Evolutionary conservation across 2,329 filamentous ascomycete species (phyloP), one percentile per base, ranked within the genome.

Genomic region (Ceratocystis colombiana): DNA sequence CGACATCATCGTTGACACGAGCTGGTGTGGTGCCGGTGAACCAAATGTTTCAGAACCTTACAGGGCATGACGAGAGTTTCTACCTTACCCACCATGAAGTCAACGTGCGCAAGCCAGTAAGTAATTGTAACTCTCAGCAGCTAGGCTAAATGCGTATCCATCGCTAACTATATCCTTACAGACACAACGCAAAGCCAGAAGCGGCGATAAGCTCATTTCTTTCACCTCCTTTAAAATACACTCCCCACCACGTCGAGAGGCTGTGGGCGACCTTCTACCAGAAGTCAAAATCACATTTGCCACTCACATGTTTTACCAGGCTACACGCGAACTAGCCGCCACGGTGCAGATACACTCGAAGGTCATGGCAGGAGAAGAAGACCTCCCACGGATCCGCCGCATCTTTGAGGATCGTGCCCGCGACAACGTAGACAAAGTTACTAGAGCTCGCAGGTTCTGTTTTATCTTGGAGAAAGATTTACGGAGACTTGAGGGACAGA

Each of bases 401-500:
- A 20, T 30, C 25, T 66, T 64, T 57, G 44, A 55, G 28, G 37
- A 59, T 6, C 37, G n/a, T 7, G 41, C 63, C 5, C 17, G 44
- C 8, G 7, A 67, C 17, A 59, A 57, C 22, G 37, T 28, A 1
- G 7, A 57, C 44, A 46, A 61, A n/a, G 64, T 64, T 15, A 68
- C 67, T 63, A 63, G 55, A 6, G 65, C 63, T 2, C 67, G 67
- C n/a, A 68, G 66, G 63, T 67, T 69, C 37, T 66, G 57, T 45
- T 64, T 67, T 61, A 46, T 68, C 30, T 10, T 92, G 73, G 81
- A 88, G 72, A 76, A 80, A 63, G 82, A 83, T 28, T 83, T 80
- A 72, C 70, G 70, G 62, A 75, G 75, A 46, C 74, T 96, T 59
- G 92, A 96, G 77, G 79, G 78, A 71, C 79, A 80, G 67, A 90